Base-by-base conservation (phyloP, 306 rosid genomes). In the Quercus gilva region DNA sequence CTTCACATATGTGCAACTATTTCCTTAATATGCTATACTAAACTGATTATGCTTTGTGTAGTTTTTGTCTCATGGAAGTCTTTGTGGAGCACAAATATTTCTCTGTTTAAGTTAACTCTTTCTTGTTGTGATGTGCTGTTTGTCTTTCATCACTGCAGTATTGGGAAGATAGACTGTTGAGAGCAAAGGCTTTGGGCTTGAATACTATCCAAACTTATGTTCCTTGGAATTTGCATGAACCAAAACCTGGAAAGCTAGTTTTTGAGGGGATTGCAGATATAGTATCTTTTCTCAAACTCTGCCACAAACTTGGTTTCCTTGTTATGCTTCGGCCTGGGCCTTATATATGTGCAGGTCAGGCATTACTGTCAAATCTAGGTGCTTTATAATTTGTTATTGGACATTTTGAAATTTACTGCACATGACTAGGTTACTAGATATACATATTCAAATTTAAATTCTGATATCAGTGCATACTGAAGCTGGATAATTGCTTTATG, bases 161-260 rank as follows among this genome's bases (percentile, higher is more conserved):
- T 82, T 92, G 99, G 99, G 98, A 95, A 77, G 98, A 95, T 84
- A 92, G 99, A 85, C 77, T 95, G 74, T 82, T 92, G 77, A 92
- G 88, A 90, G 99, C 97, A 60, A 95, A 89, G 86, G 96, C 99
- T 3, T 79, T 95, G 91, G 99, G 99, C 53, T 88, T 95, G 83
- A 95, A 92, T 77, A 90, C 98, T 0, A 91, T 95, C 85, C 97
- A 92, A 78, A 91, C 95, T 70, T 95, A 95, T 83, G 85, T 92
- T 79, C 97, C 99, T 59, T 92, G 99, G 99, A 95, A 95, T 86
- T 85, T 91, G 74, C 99, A 95, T 73, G 97, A 95, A 86, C 95
- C 97, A 78, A 75, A 71, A 61, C 88, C 94, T 1, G 98, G 91
- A 69, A 79, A 86, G 79, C 89, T 83, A 73, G 90, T 81, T 60